Base-by-base conservation (phyloP, 139 green algal species). In the Coelastrella sp. region DNA sequence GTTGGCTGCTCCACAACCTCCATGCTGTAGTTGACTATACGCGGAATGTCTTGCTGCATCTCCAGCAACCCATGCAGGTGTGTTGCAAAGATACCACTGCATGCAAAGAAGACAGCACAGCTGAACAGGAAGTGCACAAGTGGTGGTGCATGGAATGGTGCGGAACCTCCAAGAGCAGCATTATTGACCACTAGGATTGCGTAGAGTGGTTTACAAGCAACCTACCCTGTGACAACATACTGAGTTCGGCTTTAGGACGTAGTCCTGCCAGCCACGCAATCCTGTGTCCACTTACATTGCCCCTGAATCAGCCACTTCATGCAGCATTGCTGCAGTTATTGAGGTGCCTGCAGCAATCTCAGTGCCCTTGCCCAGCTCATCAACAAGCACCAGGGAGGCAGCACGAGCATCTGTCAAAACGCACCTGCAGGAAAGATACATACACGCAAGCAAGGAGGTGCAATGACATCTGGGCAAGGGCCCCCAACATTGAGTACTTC, bases 291-390 rank as follows among this genome's bases (percentile, higher is more conserved):
- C n/a, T n/a, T 57, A 81, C 74, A 21, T 81, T 35, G 37, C 86
- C 32, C 17, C 37, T 2, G 23, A 25, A 13, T 60, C 81, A 6
- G 21, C 45, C 30, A 87, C 53, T 8, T 32, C 19, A 34, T 68
- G 4, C 25, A 87, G 85, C 53, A 98, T 83, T 2, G 89, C 89
- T 0, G 81, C 93, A 0, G 92, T 90, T 30, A 98, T 85, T 13
- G 87, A 85, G 4, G 88, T 91, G 9, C 95, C 96, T 30, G 91
- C 89, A 9, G 60, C 57, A 45, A 93, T 93, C 90, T 98, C 96
- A 1, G 96, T 99, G 50, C 96, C 96, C 84, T 98, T 98, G 40
- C 96, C 95, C 77, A 99, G 91, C 92, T 99, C 96, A 74, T 99
- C 96, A 48, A 98, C 51, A 57, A 97, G 89, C 67, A 98, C 93